phyloP scores from a whole-genome alignment of 768 basidiomycete genomes.

The Termitomyces sp. region DNA sequence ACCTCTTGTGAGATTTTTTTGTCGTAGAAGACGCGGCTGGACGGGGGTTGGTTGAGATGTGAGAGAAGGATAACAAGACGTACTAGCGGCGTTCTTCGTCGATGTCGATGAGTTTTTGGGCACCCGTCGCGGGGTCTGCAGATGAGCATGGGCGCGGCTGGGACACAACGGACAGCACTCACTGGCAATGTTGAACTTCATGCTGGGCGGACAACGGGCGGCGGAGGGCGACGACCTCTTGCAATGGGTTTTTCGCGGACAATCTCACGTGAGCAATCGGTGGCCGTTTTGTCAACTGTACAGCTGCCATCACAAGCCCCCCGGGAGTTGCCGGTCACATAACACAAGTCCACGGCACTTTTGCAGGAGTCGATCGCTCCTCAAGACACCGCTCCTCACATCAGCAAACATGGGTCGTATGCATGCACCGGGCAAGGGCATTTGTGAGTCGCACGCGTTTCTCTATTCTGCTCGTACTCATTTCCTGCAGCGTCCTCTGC shows the following conservation, averaged over 20 bases:
- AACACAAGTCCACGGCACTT: neutral
- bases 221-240: slow-evolving; percentile 25
- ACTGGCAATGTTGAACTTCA: slow-evolving; percentile 99
- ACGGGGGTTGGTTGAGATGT: neutral
- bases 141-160: neutral
- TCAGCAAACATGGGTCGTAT: slow-evolving; percentile 84
- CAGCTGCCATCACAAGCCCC: slow-evolving; percentile 43
- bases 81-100: slow-evolving; percentile 88
- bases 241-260: slow-evolving; percentile 24
- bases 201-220: slow-evolving; percentile 37
- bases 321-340: slow-evolving; percentile 27
- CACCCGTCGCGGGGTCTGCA: slow-evolving; percentile 92
- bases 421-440: slow-evolving; percentile 99
- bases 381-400: slow-evolving; percentile 31
- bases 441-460: slow-evolving; percentile 59
- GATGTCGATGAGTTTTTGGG: slow-evolving; percentile 93
- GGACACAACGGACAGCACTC: slow-evolving; percentile 26
- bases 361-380: slow-evolving; percentile 4
- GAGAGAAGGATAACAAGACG: slow-evolving; percentile 19
- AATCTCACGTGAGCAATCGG: slow-evolving; percentile 21
- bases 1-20: slow-evolving; percentile 97
- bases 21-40: slow-evolving; percentile 92
- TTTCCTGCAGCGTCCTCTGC: slow-evolving; percentile 73
- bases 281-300: slow-evolving; percentile 59
- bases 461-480: neutral